Percentiles rank a stretch among this genome's conserved stretches.
Evolutionary conservation across 1,284 basidiomycete species (phyloP).

Genomic region (Omphalotus olearius): DNA sequence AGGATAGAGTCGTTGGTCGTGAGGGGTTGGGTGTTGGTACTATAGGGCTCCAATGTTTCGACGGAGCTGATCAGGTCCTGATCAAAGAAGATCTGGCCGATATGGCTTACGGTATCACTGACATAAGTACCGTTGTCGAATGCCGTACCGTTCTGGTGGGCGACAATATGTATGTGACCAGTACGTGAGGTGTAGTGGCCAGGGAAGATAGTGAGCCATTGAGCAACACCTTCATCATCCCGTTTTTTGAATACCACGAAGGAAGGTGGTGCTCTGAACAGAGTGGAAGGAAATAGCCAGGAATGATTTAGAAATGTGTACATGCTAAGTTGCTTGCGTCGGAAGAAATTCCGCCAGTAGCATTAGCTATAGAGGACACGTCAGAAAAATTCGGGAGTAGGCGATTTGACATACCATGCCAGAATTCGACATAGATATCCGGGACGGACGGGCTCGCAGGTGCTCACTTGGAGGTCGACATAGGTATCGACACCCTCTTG

Average conservation of each 20-base stretch:
- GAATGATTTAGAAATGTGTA: not conserved
- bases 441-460: conserved; percentile 31
- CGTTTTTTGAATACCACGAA: conserved; percentile 15
- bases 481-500: conserved; percentile 30
- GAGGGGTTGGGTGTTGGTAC: conserved; percentile 15
- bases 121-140: conserved; percentile 13
- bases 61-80: conserved; percentile 16
- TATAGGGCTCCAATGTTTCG: conserved; percentile 16
- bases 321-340: conserved; percentile 14
- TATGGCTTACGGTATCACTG: conserved; percentile 14
- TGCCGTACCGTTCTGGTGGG: conserved; percentile 14
- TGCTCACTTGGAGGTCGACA: conserved; percentile 44
- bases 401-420: conserved; percentile 14
- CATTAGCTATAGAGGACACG: conserved; percentile 10
- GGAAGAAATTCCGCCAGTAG: conserved; percentile 16
- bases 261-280: conserved; percentile 14
- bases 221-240: conserved; percentile 17
- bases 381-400: not conserved
- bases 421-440: conserved; percentile 18
- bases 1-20: conserved; percentile 19
- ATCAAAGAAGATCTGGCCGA: conserved; percentile 20
- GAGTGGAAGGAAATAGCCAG: not conserved
- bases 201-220: conserved; percentile 16
- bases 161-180: conserved; percentile 17
- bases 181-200: conserved; percentile 18